Conservation (phyloP, 148 eudicot species). For the Rhododendron mucronatum region DNA sequence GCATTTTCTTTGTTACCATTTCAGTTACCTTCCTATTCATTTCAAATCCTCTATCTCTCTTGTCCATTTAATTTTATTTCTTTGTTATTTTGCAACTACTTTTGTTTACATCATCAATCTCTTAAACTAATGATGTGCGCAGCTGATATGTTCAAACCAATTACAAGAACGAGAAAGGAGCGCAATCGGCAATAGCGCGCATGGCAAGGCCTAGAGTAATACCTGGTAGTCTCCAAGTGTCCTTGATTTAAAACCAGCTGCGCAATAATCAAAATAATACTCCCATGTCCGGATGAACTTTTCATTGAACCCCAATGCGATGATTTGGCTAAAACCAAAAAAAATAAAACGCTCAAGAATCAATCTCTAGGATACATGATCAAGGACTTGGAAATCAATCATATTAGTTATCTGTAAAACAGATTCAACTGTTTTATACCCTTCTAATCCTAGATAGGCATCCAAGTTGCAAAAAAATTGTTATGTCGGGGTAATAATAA, state of each 20-base stretch:
- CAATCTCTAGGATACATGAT: neutral
- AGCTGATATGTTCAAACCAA: neutral
- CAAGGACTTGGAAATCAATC: neutral
- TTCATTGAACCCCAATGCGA: conserved; percentile 63
- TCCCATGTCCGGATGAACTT: conserved; percentile 88
- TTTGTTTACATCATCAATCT: neutral
- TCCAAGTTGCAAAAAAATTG: neutral
- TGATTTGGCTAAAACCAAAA: conserved; percentile 41
- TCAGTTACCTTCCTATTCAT: neutral
- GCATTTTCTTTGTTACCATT: neutral
- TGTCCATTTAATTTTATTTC: neutral
- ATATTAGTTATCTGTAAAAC: neutral
- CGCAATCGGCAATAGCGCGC: neutral
- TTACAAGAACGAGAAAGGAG: neutral
- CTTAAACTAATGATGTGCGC: neutral
- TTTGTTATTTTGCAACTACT: neutral
- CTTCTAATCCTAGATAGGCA: neutral
- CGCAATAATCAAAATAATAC: conserved; percentile 84
- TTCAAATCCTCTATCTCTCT: neutral
- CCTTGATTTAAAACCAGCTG: conserved; percentile 73
- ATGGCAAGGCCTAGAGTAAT: neutral
- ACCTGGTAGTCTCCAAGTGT: conserved; percentile 81
- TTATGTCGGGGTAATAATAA: neutral
- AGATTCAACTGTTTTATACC: neutral
- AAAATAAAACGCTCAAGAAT: neutral